These are phyloP conservation scores for Fusarium pseudocircinatum DNA, from an alignment of 2,329 filamentous ascomycete genomes.

Conservation along the genomic window DNA sequence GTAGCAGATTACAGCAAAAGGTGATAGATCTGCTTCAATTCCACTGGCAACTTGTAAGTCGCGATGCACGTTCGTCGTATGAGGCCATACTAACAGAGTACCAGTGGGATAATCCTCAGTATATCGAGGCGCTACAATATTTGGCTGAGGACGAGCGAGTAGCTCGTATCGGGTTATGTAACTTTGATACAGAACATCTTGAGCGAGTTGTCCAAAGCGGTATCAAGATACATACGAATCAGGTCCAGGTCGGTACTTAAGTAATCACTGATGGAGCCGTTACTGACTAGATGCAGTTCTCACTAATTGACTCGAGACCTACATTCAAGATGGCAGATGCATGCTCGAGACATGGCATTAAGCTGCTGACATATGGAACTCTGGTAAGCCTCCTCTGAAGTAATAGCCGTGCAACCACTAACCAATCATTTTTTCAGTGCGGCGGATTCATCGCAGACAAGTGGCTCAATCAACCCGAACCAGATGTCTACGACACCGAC, in stretches of 20 bases:
- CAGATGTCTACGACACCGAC: not conserved
- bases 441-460: not conserved
- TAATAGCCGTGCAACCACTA: not conserved
- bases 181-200: not conserved
- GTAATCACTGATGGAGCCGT: fast-evolving
- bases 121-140: not conserved
- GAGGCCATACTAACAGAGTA: fast-evolving
- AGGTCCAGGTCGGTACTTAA: not conserved
- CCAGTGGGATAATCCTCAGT: not conserved
- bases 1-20: not conserved
- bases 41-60: not conserved
- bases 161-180: fast-evolving
- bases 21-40: not conserved
- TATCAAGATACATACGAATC: not conserved
- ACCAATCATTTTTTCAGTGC: not conserved
- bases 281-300: not conserved
- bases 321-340: not conserved
- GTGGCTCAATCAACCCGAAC: not conserved
- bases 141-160: not conserved
- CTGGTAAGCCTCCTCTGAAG: not conserved
- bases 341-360: not conserved
- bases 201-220: not conserved
- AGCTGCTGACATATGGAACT: not conserved
- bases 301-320: not conserved
- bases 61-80: fast-evolving